Percentiles rank a stretch among this genome's conserved stretches.
Conservation (phyloP, 257 asterid genomes). For the Cordia subcordata region DNA sequence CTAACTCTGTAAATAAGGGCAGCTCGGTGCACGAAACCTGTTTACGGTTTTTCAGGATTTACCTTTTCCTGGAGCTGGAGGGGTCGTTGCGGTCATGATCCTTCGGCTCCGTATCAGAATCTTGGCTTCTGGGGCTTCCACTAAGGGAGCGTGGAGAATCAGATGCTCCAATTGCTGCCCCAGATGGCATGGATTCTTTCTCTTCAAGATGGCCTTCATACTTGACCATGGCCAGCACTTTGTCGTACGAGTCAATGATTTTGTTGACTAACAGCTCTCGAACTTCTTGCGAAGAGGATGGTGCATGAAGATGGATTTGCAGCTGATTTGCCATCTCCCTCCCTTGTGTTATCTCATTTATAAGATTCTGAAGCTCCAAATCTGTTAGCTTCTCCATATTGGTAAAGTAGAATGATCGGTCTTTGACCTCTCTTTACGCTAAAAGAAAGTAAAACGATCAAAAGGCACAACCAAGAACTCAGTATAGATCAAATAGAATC, state of each 20-base stretch:
- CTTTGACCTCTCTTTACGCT: too few species aligned
- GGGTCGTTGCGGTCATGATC: conserved; percentile 26
- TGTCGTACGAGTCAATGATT: conserved; percentile 49
- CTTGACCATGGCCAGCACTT: conserved; percentile 41
- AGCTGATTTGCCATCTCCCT: conserved; percentile 62
- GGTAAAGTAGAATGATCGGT: neutral
- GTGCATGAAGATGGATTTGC: conserved; percentile 38
- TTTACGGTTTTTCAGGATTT: too few species aligned
- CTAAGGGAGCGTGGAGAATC: conserved; percentile 39
- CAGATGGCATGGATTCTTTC: neutral
- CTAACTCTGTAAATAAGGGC: too few species aligned
- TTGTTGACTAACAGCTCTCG: conserved; percentile 45
- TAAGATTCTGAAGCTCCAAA: conserved; percentile 27
- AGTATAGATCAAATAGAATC: too few species aligned
- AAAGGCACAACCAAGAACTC: too few species aligned
- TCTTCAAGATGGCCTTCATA: neutral
- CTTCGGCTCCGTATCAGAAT: conserved; percentile 51
- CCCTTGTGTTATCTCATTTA: conserved; percentile 51
- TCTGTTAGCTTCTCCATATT: conserved; percentile 42
- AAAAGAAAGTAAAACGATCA: too few species aligned
- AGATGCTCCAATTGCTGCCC: conserved; percentile 10
- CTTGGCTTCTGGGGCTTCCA: conserved; percentile 46
- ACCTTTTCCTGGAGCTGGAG: conserved; percentile 61
- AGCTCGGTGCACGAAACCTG: too few species aligned
- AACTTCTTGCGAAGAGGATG: conserved; percentile 33